Evolutionary conservation across 164 flowering plant genomes (phyloP).

Genomic region (Aristolochia fimbriata): DNA sequence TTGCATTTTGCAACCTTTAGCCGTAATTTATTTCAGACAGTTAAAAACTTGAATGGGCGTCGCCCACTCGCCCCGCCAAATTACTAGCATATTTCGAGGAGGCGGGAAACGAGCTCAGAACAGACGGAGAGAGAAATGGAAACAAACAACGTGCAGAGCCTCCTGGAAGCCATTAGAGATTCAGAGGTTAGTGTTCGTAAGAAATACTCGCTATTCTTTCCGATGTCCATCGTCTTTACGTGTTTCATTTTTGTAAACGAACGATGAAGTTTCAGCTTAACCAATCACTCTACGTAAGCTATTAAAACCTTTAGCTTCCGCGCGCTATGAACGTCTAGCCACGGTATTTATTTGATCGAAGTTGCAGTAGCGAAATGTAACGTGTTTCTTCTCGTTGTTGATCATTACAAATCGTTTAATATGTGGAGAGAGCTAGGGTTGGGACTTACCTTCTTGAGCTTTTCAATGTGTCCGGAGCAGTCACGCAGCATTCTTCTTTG

Average conservation of each 20-base stretch:
- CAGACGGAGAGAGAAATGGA: constrained; percentile 15
- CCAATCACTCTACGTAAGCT: background rate
- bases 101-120: background rate
- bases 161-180: constrained; percentile 31
- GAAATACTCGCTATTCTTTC: background rate
- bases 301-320: background rate
- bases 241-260: background rate
- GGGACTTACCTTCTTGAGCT: background rate
- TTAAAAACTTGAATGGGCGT: no score
- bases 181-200: constrained; percentile 23
- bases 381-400: no score
- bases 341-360: no score
- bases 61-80: no score
- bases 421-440: background rate
- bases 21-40: no score
- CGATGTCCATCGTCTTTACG: no score
- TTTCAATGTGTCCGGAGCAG: background rate
- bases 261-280: no score
- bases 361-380: no score
- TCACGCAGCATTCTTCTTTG: background rate
- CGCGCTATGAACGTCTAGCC: no score
- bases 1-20: no score
- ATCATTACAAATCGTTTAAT: no score
- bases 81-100: background rate
- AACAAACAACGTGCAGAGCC: constrained; percentile 17